Evolutionary conservation across 2,329 filamentous ascomycete species (phyloP).

Genomic region (Coniochaeta sp.): DNA sequence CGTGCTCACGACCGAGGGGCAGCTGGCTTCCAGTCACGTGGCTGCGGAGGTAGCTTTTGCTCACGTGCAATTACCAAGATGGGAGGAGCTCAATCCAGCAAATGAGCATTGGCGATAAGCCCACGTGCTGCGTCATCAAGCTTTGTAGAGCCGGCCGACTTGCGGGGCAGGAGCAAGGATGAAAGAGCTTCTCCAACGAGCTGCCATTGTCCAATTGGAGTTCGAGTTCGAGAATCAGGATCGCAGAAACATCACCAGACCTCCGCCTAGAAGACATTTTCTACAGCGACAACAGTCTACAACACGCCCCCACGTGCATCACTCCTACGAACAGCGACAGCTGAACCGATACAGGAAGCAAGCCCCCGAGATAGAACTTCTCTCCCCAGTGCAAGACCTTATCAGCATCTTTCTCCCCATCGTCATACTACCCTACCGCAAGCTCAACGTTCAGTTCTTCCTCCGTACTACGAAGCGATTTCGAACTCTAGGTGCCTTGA

Average conservation of each 20-base stretch:
- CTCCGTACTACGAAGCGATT: too few relatives aligned
- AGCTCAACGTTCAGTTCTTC: too few relatives aligned
- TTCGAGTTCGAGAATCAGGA: not conserved
- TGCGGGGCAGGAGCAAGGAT: not conserved
- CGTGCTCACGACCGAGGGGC: too few relatives aligned
- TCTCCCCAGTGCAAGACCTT: too few relatives aligned
- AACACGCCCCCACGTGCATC: not conserved
- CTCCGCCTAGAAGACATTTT: not conserved
- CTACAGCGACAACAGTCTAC: not conserved
- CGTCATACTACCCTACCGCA: too few relatives aligned
- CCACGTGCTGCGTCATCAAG: conserved; percentile 2
- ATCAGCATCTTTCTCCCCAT: too few relatives aligned
- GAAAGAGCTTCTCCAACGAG: not conserved
- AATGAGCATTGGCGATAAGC: not conserved
- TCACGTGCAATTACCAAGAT: not conserved
- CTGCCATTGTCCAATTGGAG: conserved; percentile 1
- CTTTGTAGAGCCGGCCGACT: not conserved
- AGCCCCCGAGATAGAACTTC: too few relatives aligned
- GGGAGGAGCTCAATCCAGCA: too few relatives aligned
- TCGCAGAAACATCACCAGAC: not conserved
- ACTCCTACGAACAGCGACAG: not conserved
- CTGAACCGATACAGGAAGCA: too few relatives aligned
- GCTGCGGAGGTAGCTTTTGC: not conserved
- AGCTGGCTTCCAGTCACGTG: not conserved
- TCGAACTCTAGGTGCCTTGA: too few relatives aligned